Conservation (phyloP, 352 stramenopile genomes). For the Stephanocyclus meneghinianus region DNA sequence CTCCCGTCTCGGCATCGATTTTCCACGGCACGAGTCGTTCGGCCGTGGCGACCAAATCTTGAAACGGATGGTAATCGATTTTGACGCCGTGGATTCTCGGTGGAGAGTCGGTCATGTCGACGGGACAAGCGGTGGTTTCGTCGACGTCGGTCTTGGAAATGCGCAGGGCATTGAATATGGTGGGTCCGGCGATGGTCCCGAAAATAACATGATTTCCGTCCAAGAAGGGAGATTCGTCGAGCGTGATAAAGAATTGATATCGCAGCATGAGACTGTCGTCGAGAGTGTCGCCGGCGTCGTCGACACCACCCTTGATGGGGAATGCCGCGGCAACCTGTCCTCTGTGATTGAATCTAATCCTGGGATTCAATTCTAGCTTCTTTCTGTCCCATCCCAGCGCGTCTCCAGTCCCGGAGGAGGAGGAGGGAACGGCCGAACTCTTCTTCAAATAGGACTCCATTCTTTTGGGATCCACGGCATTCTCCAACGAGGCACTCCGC, state of each 20-base stretch:
- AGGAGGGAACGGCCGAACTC: constrained; percentile 30
- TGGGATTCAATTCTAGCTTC: constrained; percentile 90
- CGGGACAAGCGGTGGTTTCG: constrained; percentile 40
- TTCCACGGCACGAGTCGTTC: constrained; percentile 71
- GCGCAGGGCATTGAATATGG: constrained; percentile 96
- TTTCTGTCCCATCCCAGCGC: constrained; percentile 57
- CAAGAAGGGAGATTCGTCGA: constrained; percentile 92
- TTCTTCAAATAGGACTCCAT: constrained; percentile 86
- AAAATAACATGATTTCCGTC: constrained; percentile 95
- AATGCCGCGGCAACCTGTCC: constrained; percentile 91
- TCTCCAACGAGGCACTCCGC: constrained; percentile 80
- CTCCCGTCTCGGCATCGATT: constrained; percentile 1
- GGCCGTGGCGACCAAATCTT: constrained; percentile 88
- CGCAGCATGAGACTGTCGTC: constrained; percentile 47
- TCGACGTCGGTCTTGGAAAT: constrained; percentile 71
- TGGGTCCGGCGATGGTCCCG: constrained; percentile 89
- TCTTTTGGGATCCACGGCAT: constrained; percentile 54
- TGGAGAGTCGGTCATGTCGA: constrained; percentile 77
- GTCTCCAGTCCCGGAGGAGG: neutral
- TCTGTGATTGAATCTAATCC: constrained; percentile 93
- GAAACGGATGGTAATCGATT: constrained; percentile 91
- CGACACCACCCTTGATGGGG: constrained; percentile 83
- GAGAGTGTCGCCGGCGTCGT: constrained; percentile 88
- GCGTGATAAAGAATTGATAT: constrained; percentile 97
- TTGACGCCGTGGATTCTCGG: constrained; percentile 87